phyloP scores from a whole-genome alignment of 805 yeast species.

The Kodamaea leandrae region DNA sequence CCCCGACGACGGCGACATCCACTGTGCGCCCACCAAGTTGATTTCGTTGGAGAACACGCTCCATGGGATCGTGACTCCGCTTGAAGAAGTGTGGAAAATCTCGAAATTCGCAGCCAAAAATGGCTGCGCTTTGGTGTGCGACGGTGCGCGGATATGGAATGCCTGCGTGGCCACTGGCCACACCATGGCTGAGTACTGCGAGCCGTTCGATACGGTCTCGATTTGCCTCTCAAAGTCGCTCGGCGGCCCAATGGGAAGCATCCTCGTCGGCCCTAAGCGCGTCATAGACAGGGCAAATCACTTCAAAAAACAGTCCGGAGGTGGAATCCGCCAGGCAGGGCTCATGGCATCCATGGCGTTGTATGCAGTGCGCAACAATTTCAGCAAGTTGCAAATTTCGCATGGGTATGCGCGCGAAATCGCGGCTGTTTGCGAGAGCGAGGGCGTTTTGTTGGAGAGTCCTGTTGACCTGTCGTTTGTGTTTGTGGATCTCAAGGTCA shows the following conservation, averaged over 20 bases:
- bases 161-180: conserved; percentile 77
- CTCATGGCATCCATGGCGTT: conserved; percentile 76
- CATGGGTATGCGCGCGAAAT: conserved; percentile 54
- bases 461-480: conserved; percentile 87
- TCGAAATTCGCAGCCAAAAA: conserved; percentile 64
- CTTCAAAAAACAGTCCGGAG: conserved; percentile 89
- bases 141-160: conserved; percentile 95
- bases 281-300: conserved; percentile 73
- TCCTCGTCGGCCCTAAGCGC: conserved; percentile 64
- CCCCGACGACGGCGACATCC: conserved; percentile 79
- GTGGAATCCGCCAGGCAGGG: conserved; percentile 90
- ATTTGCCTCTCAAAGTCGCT: conserved; percentile 84
- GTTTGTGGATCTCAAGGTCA: conserved; percentile 57
- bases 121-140: conserved; percentile 69
- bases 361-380: conserved; percentile 73
- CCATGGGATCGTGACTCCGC: conserved; percentile 78
- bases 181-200: conserved; percentile 66
- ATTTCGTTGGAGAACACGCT: conserved; percentile 86
- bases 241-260: conserved; percentile 93
- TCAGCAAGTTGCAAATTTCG: conserved; percentile 50
- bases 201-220: conserved; percentile 82
- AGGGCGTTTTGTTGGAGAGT: conserved; percentile 59
- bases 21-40: conserved; percentile 82
- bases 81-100: conserved; percentile 72
- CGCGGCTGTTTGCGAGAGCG: conserved; percentile 49